Evolutionary conservation across 495 filamentous ascomycete genomes (phyloP), one percentile per base, ranked within the genome.

Genomic region (Penicillium pancosmium): DNA sequence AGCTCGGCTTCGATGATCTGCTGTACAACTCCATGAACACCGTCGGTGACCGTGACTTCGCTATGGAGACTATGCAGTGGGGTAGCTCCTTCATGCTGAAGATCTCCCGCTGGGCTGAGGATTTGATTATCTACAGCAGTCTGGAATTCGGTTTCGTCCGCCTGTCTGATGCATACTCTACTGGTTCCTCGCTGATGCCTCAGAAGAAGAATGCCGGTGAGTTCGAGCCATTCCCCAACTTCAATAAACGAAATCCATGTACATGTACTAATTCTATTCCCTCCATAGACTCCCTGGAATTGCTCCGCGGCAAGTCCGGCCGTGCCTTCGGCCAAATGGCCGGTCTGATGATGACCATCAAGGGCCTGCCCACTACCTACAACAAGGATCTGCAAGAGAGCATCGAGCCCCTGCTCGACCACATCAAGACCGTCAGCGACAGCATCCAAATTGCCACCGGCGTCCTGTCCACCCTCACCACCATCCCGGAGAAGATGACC

Each of bases 311-410:
- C 16, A 97, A 97, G 79, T 79, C 83, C 35, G 93, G 93, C 1
- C 82, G 92, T 46, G 86, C 87, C 9, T 93, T 96, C 68, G 92
- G 92, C 2, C 87, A 92, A 65, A 92, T 97, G 88, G 83, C 90
- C 8, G 93, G 93, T 35, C 79, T 97, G 64, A 93, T 91, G 86
- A 85, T 83, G 72, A 94, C 88, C 13, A 85, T 91, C 69, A 97
- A 98, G 79, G 89, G 89, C 35, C 81, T 96, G 19, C 92, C 93
- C 2, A 89, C 86, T 23, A 95, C 91, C 6, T 97, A 97, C 80
- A 96, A 97, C 80, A 96, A 97, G 78, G 91, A 96, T 69, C 79
- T 96, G 15, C 93, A 98, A 75, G 93, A 97, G 77, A 88, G 85
- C 57, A 86, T 91, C 60, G 91, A 96, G 79, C 89, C 90, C 43